Evolutionary conservation across 441 rosid genomes (phyloP), one percentile per base, ranked within the genome.

Genomic region (Euphorbia corollata): DNA sequence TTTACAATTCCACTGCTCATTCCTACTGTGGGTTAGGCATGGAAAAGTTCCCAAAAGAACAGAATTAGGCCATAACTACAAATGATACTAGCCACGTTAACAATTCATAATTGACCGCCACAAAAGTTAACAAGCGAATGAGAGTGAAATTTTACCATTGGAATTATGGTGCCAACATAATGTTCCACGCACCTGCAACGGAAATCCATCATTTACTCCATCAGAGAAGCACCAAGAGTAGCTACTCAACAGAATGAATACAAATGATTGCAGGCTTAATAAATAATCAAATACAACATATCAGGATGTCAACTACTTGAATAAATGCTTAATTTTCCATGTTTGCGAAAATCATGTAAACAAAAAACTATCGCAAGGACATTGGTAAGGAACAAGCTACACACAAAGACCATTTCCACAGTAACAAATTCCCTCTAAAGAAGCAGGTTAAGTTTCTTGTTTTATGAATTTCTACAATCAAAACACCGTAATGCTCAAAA

Each of bases 131-230:
- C 2, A 2, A 32, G 6, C 36, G 36, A n/a, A n/a, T n/a, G n/a
- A n/a, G 2, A 27, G 32, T 27, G 32, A 27, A 27, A 27, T 27
- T 1, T 27, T 77, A 78, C 76, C 75, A 77, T 80, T 83, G 68
- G 70, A 75, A 65, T 73, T 55, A 72, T 68, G 50, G 54, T 69
- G 77, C 67, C 62, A 72, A 56, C 74, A 62, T 27, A 65, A 38
- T 39, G 59, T 73, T 78, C 78, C 81, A 65, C 74, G 73, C 75
- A 80, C 85, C 94, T 86, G 88, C 83, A 75, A 71, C 5, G 74
- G 50, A 60, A 47, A 67, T 62, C 15, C 27, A 70, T 76, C 59
- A 72, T 51, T 61, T 16, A 15, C 54, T 66, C 53, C 58, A 50
- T 20, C 55, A n/a, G 30, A 56, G 61, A 38, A 16, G 50, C 22